phyloP scores from a whole-genome alignment of 2,329 filamentous ascomycete genomes.

The Beauveria sp. region DNA sequence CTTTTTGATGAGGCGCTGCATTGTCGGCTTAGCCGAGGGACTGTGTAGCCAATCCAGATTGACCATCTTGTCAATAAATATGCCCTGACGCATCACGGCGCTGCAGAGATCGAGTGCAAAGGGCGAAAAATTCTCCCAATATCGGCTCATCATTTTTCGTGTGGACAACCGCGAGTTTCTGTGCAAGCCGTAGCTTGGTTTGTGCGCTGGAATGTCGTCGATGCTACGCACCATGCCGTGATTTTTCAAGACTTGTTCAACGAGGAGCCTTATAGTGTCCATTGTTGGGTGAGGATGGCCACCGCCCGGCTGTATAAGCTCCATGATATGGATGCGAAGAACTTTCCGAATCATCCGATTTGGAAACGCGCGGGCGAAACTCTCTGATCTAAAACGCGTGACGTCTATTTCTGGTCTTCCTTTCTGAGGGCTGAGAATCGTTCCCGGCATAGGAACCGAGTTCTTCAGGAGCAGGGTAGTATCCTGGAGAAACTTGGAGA shows the following conservation, averaged over 20 bases:
- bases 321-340: slow-evolving; percentile 34
- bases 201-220: slow-evolving; percentile 21
- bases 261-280: slow-evolving; percentile 39
- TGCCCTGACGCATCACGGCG: slow-evolving; percentile 57
- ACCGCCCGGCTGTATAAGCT: slow-evolving; percentile 26
- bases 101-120: slow-evolving; percentile 60
- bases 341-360: slow-evolving; percentile 47
- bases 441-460: slow-evolving; percentile 57
- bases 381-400: not conserved
- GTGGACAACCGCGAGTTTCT: slow-evolving; percentile 35
- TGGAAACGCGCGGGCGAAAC: slow-evolving; percentile 40
- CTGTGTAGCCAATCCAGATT: slow-evolving; percentile 72
- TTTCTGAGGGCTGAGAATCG: slow-evolving; percentile 45
- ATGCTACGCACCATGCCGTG: slow-evolving; percentile 30
- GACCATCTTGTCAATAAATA: slow-evolving; percentile 67
- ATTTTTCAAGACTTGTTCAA: slow-evolving; percentile 39
- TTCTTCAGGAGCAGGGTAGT: slow-evolving; percentile 37
- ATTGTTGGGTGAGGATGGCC: slow-evolving; percentile 33
- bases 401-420: slow-evolving; percentile 40
- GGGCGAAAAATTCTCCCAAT: slow-evolving; percentile 59
- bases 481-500: slow-evolving; percentile 54
- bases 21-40: slow-evolving; percentile 55
- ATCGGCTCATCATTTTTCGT: slow-evolving; percentile 62
- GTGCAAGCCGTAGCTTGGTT: slow-evolving; percentile 18
- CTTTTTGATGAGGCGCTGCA: slow-evolving; percentile 59